Conservation (phyloP, 495 filamentous ascomycete species). For the Aspergillus taichungensis region DNA sequence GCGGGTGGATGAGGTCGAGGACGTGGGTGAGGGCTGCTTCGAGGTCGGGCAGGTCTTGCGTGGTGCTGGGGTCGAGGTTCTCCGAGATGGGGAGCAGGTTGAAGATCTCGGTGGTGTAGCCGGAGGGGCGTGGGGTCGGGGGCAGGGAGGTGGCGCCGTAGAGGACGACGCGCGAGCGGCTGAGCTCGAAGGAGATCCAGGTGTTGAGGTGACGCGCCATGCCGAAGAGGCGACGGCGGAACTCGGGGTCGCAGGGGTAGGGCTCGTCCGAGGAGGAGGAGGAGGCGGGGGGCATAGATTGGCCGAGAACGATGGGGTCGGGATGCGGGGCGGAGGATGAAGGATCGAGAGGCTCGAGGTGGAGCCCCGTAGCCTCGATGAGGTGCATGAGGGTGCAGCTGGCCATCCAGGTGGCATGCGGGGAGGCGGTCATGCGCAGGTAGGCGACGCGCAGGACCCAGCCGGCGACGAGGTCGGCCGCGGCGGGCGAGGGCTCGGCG, state of each 20-base stretch:
- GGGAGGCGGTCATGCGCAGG: slow-evolving; percentile 42
- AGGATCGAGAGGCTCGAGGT: slow-evolving; percentile 30
- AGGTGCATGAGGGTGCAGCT: slow-evolving; percentile 48
- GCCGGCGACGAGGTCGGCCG: slow-evolving; percentile 34
- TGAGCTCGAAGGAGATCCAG: slow-evolving; percentile 46
- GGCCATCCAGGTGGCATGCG: slow-evolving; percentile 47
- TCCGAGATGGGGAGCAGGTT: slow-evolving; percentile 37
- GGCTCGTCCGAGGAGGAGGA: slow-evolving; percentile 8
- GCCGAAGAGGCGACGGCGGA: slow-evolving; percentile 36
- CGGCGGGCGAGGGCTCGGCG: slow-evolving; percentile 19
- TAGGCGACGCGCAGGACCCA: slow-evolving; percentile 47
- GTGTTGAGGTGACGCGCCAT: slow-evolving; percentile 44
- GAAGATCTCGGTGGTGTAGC: slow-evolving; percentile 27
- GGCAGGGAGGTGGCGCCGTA: slow-evolving; percentile 31
- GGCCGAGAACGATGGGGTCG: slow-evolving; percentile 21
- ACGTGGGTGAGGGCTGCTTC: slow-evolving; percentile 28
- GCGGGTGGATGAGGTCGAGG: slow-evolving; percentile 26
- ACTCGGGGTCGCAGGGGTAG: slow-evolving; percentile 24
- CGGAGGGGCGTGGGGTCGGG: slow-evolving; percentile 10
- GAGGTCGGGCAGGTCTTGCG: slow-evolving; percentile 26
- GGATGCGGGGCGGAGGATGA: slow-evolving; percentile 6
- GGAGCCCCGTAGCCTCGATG: slow-evolving; percentile 44
- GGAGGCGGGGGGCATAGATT: slow-evolving; percentile 13
- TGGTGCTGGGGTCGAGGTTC: slow-evolving; percentile 33
- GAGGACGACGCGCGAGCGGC: slow-evolving; percentile 40